Conservation (phyloP, 306 rosid genomes). For the Luffa aegyptiaca region DNA sequence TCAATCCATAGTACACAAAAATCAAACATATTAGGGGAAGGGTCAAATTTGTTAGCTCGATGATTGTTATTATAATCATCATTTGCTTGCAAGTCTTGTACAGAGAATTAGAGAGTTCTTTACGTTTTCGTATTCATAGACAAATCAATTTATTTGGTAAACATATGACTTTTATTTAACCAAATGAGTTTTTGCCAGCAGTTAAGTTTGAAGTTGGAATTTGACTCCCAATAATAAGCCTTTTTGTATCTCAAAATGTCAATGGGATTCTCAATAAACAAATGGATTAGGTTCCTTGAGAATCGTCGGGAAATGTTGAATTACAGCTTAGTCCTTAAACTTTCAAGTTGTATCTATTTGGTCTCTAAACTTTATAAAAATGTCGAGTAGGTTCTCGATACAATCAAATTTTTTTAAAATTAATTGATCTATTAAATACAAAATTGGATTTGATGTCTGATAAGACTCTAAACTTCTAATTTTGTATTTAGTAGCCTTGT, state of each 20-base stretch:
- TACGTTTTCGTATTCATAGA: background rate
- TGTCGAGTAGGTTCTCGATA: too few species aligned
- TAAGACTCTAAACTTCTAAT: too few species aligned
- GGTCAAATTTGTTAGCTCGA: background rate
- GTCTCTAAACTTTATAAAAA: too few species aligned
- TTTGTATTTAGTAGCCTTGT: too few species aligned
- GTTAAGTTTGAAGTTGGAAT: constrained; percentile 4
- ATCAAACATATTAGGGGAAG: background rate
- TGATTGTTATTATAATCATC: background rate
- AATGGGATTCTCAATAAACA: background rate
- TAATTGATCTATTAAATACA: too few species aligned
- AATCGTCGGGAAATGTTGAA: background rate
- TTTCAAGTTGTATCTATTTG: too few species aligned
- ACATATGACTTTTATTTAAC: background rate
- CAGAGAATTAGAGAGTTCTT: constrained; percentile 1
- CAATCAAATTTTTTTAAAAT: too few species aligned
- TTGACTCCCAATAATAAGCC: background rate
- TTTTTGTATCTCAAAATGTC: background rate
- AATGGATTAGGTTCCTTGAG: background rate
- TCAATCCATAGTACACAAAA: background rate
- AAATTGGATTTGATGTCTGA: too few species aligned
- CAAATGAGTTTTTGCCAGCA: background rate
- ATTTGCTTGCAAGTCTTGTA: background rate
- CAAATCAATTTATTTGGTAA: background rate
- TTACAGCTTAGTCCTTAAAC: too few species aligned